phyloP scores from a whole-genome alignment of 1,284 basidiomycete genomes.

The Tremellales sp. region DNA sequence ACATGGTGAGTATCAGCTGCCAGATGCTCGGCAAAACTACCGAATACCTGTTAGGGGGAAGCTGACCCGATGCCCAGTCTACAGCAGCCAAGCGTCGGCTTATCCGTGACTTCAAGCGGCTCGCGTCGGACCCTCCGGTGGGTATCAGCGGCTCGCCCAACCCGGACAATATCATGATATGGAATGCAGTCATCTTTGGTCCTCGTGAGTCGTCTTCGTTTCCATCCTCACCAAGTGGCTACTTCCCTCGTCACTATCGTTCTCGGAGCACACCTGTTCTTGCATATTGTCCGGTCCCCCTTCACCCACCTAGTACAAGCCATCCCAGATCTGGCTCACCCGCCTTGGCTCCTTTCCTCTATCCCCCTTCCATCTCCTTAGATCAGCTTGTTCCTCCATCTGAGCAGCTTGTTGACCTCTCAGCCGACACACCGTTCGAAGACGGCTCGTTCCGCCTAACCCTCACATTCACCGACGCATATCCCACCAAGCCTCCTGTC shows the following conservation, averaged over 20 bases:
- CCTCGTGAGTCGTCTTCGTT: conserved; percentile 67
- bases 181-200: conserved; percentile 99
- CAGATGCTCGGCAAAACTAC: no score
- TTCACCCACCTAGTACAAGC: no score
- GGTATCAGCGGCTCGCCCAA: conserved; percentile 96
- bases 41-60: no score
- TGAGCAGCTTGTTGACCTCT: conserved; percentile 8
- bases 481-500: conserved; percentile 95
- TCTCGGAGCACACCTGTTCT: neutral
- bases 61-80: conserved; percentile 53
- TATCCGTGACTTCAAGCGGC: conserved; percentile 92
- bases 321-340: no score
- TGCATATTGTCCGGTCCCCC: neutral
- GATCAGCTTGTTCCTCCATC: no score
- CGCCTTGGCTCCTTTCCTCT: no score
- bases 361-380: no score
- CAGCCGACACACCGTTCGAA: conserved; percentile 97
- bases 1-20: no score
- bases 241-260: neutral
- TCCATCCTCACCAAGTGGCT: no score
- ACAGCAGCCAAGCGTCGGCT: conserved; percentile 84
- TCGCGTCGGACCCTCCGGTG: conserved; percentile 88
- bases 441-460: conserved; percentile 97
- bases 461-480: conserved; percentile 93
- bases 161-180: conserved; percentile 97